These are phyloP conservation scores for Atalantia buxifolia DNA, from an alignment of 345 rosid species.

Conservation along the genomic window DNA sequence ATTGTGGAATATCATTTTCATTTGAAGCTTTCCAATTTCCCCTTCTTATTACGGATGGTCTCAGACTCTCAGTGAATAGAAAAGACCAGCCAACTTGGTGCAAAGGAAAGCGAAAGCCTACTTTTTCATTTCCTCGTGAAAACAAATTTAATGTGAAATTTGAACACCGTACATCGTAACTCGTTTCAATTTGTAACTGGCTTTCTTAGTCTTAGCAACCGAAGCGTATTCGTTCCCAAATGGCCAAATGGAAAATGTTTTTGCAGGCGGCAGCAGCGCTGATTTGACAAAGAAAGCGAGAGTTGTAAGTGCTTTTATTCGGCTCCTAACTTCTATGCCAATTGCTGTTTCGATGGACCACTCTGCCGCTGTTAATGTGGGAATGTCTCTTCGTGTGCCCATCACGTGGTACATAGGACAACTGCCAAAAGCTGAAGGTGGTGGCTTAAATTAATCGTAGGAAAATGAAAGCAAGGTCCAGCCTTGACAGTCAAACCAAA, in stretches of 20 bases:
- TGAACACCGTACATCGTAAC: background rate
- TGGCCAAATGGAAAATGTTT: background rate
- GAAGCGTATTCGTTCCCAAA: background rate
- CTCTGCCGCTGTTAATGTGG: background rate
- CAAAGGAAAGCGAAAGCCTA: background rate
- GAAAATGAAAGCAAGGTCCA: background rate
- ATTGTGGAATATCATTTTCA: background rate
- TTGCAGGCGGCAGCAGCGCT: background rate
- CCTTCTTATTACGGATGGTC: background rate
- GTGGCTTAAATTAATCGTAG: background rate
- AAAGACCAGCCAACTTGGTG: background rate
- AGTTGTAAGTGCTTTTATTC: background rate
- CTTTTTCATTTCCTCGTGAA: background rate
- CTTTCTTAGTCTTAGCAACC: background rate
- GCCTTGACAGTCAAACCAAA: background rate
- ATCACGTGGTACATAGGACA: background rate
- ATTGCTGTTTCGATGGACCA: background rate
- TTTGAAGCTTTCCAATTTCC: background rate
- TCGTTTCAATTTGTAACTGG: background rate
- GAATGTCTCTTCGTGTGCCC: slow-evolving; percentile 1
- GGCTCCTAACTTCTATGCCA: background rate
- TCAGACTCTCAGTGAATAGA: background rate
- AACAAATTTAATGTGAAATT: background rate
- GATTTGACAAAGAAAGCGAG: background rate
- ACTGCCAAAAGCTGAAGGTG: too few species aligned